Conservation (phyloP, 768 basidiomycete genomes). For the Lactarius pseudohatsudake region DNA sequence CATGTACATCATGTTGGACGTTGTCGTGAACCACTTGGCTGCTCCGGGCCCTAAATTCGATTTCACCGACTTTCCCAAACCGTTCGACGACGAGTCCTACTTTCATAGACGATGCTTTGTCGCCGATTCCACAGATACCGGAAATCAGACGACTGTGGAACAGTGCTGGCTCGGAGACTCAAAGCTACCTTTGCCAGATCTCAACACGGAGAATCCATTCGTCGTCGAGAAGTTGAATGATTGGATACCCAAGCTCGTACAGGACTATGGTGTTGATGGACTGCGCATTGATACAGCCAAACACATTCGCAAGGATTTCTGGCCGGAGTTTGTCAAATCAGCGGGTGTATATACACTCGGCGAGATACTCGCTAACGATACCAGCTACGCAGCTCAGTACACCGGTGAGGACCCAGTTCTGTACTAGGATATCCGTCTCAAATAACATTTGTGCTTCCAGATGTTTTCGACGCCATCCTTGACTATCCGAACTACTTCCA, state of each 20-base stretch:
- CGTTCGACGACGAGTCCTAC: slow-evolving; percentile 39
- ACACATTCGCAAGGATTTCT: slow-evolving; percentile 54
- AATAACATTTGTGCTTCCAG: slow-evolving; percentile 29
- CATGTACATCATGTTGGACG: slow-evolving; percentile 63
- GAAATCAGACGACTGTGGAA: slow-evolving; percentile 49
- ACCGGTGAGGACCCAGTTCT: slow-evolving; percentile 37
- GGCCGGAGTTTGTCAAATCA: slow-evolving; percentile 49
- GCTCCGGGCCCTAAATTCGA: slow-evolving; percentile 34
- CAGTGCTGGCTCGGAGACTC: slow-evolving; percentile 62
- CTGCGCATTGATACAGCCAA: slow-evolving; percentile 61
- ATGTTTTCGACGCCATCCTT: slow-evolving; percentile 45
- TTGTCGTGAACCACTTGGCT: slow-evolving; percentile 64
- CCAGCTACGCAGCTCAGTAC: slow-evolving; percentile 41
- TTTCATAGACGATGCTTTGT: slow-evolving; percentile 46
- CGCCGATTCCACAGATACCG: slow-evolving; percentile 36
- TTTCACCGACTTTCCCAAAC: slow-evolving; percentile 31
- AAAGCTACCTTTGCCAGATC: slow-evolving; percentile 52
- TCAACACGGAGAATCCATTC: slow-evolving; percentile 52
- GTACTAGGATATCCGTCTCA: background rate
- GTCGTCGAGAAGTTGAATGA: slow-evolving; percentile 46
- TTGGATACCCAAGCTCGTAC: slow-evolving; percentile 50
- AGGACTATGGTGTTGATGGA: slow-evolving; percentile 52
- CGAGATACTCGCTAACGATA: slow-evolving; percentile 49
- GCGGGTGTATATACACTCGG: slow-evolving; percentile 56
- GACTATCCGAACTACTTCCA: slow-evolving; percentile 52